Evolutionary conservation across 2,329 filamentous ascomycete genomes (phyloP), one percentile per base, ranked within the genome.

Genomic region (Sporothrix protearum): DNA sequence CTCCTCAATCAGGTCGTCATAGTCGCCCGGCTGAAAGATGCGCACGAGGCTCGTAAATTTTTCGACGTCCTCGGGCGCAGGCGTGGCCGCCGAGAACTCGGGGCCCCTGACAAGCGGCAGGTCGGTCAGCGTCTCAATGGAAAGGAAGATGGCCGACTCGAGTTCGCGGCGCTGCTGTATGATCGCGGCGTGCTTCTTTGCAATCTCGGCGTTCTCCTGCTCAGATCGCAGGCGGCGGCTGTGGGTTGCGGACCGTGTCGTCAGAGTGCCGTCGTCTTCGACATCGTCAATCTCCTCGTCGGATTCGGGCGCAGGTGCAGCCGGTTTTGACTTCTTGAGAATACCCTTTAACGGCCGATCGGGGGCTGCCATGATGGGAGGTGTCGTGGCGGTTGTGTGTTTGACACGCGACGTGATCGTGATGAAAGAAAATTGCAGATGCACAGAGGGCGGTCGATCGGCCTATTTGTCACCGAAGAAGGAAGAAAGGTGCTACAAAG

Each of bases 1-100:
- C 83, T 99, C 96, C 75, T 91, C 87, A 73, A 97, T 89, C 67
- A 98, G 84, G 75, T 92, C 91, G 78, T 97, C 93, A 82, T 96
- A 97, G 82, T 99, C 95, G 69, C 87, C 86, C 0, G 94, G 93
- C 78, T 95, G 92, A 81, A 97, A 98, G 57, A 88, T 85, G 10
- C 86, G 82, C 30, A 98, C 82, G 47, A 88, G 86, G 3, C 83
- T 78, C 76, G 90, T 89, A 81, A 98, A 94, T 70, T 83, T 82
- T 51, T 81, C 79, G 0, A 85, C 85, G 78, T 97, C 93, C 42
- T 85, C 79, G 0, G 85, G 77, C 7, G 88, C 84, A 73, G 85
- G 79, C 79, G 79, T 81, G 1, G 86, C 81, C 9, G 91, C 79
- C 16, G 79, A 79, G 73, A 81, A 74, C 5, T 74, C 61, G 10